Percentiles rank a stretch among this genome's conserved stretches.
These are phyloP conservation scores for Pyrus communis DNA, from an alignment of 306 rosid genomes.

Conservation along the genomic window DNA sequence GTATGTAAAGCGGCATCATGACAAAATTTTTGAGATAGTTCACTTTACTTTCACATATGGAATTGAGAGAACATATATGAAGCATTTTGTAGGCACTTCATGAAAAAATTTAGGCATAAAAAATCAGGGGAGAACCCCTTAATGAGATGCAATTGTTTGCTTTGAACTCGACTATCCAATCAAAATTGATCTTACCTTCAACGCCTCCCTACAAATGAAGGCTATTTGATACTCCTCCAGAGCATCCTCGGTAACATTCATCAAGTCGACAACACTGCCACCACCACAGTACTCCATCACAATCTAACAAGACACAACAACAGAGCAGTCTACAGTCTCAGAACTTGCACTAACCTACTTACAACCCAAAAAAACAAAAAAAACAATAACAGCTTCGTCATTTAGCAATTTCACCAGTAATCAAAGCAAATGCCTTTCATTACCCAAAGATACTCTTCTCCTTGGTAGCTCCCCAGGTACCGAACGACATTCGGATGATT, in stretches of 20 bases:
- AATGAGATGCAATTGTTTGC: background rate
- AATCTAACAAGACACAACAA: constrained; percentile 62
- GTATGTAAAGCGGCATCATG: background rate
- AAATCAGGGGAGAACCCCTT: background rate
- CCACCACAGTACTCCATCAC: constrained; percentile 99
- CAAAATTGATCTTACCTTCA: constrained; percentile 51
- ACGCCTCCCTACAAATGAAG: constrained; percentile 83
- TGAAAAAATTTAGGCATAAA: constrained; percentile 5
- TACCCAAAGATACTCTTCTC: constrained; percentile 99
- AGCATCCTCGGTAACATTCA: constrained; percentile 77
- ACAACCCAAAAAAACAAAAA: background rate
- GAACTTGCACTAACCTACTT: constrained; percentile 9
- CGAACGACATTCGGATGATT: constrained; percentile 98
- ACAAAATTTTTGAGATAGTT: background rate
- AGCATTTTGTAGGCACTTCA: background rate
- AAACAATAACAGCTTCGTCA: background rate
- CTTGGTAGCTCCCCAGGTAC: constrained; percentile 97
- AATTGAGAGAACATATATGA: background rate
- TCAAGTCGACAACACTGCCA: constrained; percentile 95
- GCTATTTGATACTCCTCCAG: constrained; percentile 96
- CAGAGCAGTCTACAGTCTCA: constrained; percentile 20
- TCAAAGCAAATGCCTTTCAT: constrained; percentile 5
- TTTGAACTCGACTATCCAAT: background rate
- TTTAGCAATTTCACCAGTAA: background rate
- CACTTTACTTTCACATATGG: background rate